Evolutionary conservation across 164 flowering plant species (phyloP), one percentile per base, ranked within the genome.

Genomic region (Magnolia changhungtana): DNA sequence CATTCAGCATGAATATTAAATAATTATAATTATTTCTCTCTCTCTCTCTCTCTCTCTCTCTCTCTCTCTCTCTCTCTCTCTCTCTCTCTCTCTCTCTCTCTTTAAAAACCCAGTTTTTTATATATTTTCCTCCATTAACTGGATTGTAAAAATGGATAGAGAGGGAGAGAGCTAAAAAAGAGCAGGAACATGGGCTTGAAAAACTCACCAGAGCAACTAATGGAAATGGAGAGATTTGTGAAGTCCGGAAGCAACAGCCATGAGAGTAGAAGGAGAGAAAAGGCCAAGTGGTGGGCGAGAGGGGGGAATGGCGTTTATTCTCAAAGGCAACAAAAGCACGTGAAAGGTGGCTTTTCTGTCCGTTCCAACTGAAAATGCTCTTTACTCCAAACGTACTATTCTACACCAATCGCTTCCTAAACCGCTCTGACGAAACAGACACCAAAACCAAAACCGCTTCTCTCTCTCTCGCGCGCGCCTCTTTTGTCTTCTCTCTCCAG

Each of bases 251-350:
- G 21, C 16, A 29, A 8, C 18, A 37, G 7, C 45, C 6, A 37
- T 37, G 61, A 55, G 18, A 11, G 29, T 8, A 45, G 19, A 20
- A 27, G 51, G 31, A 63, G 69, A 45, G 18, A 29, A 21, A 31
- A 31, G 9, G 7, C 67, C 65, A 14, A 23, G 16, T 27, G 71
- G 71, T 7, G 71, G 9, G 49, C 8, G 37, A 13, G 68, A 23
- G 6, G n/a, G 50, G 13, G 49, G 11, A 13, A 24, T 21, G 11
- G 8, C 14, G 20, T 16, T 13, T 24, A 55, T 18, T 59, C 65
- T 52, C 76, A 50, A 37, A 64, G 27, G 76, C 76, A 65, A 23
- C 59, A 29, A 68, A 29, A 51, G 71, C 77, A 75, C 72, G 77
- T 75, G 77, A 67, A 67, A 9, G 67, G 29, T 65, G 21, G 24